phyloP scores from a whole-genome alignment of 352 stramenopile genomes.

The Elongisporangium anandrum region DNA sequence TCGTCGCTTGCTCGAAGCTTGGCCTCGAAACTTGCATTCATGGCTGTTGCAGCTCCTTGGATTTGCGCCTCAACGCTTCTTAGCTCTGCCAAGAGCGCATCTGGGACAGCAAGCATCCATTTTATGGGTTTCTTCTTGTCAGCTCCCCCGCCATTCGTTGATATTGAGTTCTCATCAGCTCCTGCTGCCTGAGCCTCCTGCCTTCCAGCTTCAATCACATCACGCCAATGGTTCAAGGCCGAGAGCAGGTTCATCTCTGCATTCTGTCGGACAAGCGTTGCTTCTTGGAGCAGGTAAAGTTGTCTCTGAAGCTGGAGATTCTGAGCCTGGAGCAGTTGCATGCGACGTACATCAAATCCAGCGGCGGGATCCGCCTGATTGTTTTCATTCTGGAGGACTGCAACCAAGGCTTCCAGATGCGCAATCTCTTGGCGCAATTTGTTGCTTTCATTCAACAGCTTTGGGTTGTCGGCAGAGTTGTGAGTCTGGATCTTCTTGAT shows the following conservation, averaged over 20 bases:
- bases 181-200: conserved; percentile 39
- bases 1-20: conserved; percentile 28
- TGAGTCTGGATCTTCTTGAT: conserved; percentile 41
- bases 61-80: conserved; percentile 28
- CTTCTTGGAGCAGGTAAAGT: conserved; percentile 36
- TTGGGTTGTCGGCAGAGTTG: conserved; percentile 28
- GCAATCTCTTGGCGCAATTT: conserved; percentile 40
- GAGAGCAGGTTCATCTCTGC: conserved; percentile 29
- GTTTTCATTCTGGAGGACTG: conserved; percentile 26
- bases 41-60: conserved; percentile 7
- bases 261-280: conserved; percentile 23
- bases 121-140: conserved; percentile 14
- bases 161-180: conserved; percentile 20
- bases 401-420: conserved; percentile 37
- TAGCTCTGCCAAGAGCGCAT: conserved; percentile 29
- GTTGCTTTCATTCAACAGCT: conserved; percentile 30
- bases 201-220: conserved; percentile 30
- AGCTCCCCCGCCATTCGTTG: not conserved
- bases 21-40: conserved; percentile 17
- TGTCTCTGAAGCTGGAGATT: conserved; percentile 64
- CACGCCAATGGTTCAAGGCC: conserved; percentile 31
- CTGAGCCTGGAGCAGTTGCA: conserved; percentile 44
- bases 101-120: conserved; percentile 39
- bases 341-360: conserved; percentile 20
- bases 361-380: conserved; percentile 5